These are phyloP conservation scores for Alternaria atra DNA, from an alignment of 2,329 filamentous ascomycete species.

Conservation along the genomic window DNA sequence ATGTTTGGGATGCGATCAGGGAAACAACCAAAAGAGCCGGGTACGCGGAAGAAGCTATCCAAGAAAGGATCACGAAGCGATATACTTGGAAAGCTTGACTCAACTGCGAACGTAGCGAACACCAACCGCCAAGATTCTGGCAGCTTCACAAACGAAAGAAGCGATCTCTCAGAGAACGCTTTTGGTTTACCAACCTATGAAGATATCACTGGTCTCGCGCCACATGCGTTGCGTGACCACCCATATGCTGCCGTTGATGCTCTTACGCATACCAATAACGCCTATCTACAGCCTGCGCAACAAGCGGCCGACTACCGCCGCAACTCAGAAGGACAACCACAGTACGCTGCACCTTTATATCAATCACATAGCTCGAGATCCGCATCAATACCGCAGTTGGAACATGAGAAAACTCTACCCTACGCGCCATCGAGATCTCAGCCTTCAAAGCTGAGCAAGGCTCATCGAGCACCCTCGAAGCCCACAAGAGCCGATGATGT, in stretches of 20 bases:
- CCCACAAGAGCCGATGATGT: constrained; percentile 28
- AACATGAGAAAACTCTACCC: constrained; percentile 14
- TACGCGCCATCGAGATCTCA: constrained; percentile 15
- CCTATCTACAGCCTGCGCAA: constrained; percentile 6
- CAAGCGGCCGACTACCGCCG: constrained; percentile 32
- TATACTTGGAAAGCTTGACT: constrained; percentile 20
- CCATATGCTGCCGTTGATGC: constrained; percentile 27
- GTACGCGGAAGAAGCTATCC: constrained; percentile 32
- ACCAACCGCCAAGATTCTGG: constrained; percentile 34
- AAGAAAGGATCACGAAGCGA: constrained; percentile 32
- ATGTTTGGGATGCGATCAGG: constrained; percentile 33
- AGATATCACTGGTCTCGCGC: constrained; percentile 14
- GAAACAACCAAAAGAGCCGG: constrained; percentile 24
- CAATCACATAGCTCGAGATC: constrained; percentile 23
- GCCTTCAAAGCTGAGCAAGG: constrained; percentile 34
- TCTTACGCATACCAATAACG: constrained; percentile 3
- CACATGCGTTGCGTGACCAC: constrained; percentile 24
- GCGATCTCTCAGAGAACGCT: constrained; percentile 15
- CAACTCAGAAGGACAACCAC: constrained; percentile 36
- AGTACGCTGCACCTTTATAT: constrained; percentile 34
- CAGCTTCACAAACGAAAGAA: constrained; percentile 32
- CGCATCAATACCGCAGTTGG: constrained; percentile 26
- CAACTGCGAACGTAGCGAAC: constrained; percentile 16
- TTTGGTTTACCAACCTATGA: constrained; percentile 22
- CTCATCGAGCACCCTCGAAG: constrained; percentile 27